Evolutionary conservation across 177 flowering plant species (phyloP).

Genomic region (Vitis hybrid): DNA sequence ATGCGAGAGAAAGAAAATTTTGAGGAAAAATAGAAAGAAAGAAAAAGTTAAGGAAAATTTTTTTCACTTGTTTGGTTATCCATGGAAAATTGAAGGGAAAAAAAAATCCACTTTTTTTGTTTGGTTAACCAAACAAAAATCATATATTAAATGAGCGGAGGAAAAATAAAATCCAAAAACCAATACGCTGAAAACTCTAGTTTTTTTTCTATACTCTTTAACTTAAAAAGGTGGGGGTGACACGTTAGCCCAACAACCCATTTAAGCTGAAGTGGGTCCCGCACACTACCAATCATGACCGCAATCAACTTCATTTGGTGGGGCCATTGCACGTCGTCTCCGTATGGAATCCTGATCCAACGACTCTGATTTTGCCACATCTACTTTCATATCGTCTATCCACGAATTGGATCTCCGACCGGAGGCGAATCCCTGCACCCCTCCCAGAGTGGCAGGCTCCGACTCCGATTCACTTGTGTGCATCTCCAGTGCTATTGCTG

Average conservation of each 20-base stretch:
- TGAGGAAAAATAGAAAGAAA: accelerated
- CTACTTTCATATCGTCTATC: slow-evolving; percentile 21
- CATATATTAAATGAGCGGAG: neutral
- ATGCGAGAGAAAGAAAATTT: too few relatives aligned
- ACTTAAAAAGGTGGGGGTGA: neutral
- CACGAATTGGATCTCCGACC: slow-evolving; percentile 51
- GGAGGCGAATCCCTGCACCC: slow-evolving; percentile 52
- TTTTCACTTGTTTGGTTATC: too few relatives aligned
- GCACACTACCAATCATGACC: slow-evolving; percentile 20
- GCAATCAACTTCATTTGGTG: slow-evolving; percentile 9
- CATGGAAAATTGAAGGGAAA: too few relatives aligned
- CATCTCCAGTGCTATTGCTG: neutral
- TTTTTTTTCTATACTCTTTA: neutral
- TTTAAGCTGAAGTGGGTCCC: slow-evolving; percentile 24
- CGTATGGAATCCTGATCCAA: slow-evolving; percentile 6
- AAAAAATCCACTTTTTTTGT: too few relatives aligned
- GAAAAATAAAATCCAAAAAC: slow-evolving; percentile 3
- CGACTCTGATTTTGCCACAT: slow-evolving; percentile 19
- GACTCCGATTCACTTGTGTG: neutral
- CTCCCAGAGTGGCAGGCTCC: slow-evolving; percentile 39
- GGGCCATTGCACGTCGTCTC: slow-evolving; percentile 20
- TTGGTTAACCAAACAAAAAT: neutral
- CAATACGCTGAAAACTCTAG: slow-evolving; percentile 5
- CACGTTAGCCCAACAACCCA: slow-evolving; percentile 15
- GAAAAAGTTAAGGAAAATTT: too few relatives aligned